Base-by-base conservation (phyloP, 768 basidiomycete genomes). In the Termitomyces titanicus region DNA sequence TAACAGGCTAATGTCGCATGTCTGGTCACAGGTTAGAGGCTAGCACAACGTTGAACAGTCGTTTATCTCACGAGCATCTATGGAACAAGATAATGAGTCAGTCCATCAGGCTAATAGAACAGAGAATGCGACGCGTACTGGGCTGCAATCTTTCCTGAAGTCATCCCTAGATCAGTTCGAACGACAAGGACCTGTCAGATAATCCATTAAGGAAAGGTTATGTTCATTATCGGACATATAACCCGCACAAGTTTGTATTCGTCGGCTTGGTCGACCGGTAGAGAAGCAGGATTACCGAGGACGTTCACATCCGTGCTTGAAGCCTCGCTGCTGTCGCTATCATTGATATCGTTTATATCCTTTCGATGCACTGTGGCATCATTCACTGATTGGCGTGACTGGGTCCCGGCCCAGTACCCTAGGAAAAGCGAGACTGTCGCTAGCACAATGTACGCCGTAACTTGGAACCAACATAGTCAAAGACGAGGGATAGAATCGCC, bases 1-100 rank as follows among this genome's bases (percentile, higher is more conserved):
- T 94, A 94, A 71, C 93, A 94, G 20, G 90, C 91, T 25, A 96
- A 71, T 2, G 94, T 93, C 25, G 93, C 94, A 65, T 94, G 89
- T 18, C 89, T 92, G 47, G 18, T 38, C n/a, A 22, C 22, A 11
- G 40, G 34, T 47, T 47, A 59, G 51, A 42, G 25, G n/a, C 22
- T 29, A 10, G 1, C 22, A 27, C 43, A 43, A n/a, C 29, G 20
- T 29, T 35, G 15, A 45, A 33, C 6, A 18, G 53, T 49, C 24
- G 15, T 25, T 10, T 38, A 48, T 64, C 77, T 70, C 60, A 81
- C 78, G 76, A 76, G 70, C 78, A 79, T 63, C 81, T 83, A 35
- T 12, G n/a, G 27, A 49, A 27, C 9, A 27, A 18, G 31, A 5
- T n/a, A n/a, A n/a, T 17, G 3, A 31, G 9, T 44, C 9, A 37